Evolutionary conservation across 306 rosid species (phyloP), one percentile per base, ranked within the genome.

Genomic region (Abrus pulchellus): DNA sequence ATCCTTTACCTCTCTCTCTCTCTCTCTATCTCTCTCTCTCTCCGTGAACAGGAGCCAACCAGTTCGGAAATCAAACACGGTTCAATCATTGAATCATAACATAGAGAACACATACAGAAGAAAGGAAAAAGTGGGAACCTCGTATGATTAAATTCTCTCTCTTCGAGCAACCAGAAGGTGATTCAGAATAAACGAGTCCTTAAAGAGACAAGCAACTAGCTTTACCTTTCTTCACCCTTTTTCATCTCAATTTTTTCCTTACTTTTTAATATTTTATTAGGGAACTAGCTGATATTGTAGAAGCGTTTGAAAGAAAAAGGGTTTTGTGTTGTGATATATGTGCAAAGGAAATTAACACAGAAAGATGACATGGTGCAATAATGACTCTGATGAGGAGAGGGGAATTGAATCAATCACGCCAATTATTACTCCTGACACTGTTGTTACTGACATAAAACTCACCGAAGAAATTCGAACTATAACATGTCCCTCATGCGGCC

Each of bases 401-500:
- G 83, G 74, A 2, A 52, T 70, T 50, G 87, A 63, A 62, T 68
- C 81, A 73, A 70, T 60, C 55, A n/a, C 67, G 11, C 54, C 88
- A 34, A 45, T 72, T 36, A 13, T 74, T 12, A 36, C 83, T 3
- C 9, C 41, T 29, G 33, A 41, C 47, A 38, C 55, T 38, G 53
- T 49, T 54, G 48, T 13, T 57, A 55, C n/a, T 44, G 30, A 30
- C 30, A 43, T 54, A 32, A 83, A 77, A 48, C 48, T 49, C 68
- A 40, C 72, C 36, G 67, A 87, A 29, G 82, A 90, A 47, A 27
- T 84, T 49, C 81, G 85, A 64, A 85, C 81, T 52, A 45, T 91
- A 44, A 78, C 83, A 12, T 94, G 98, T 81, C 94, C 97, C 5
- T 89, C 97, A 48, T 94, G 98, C 54, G 91, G 88, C 64, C 93